Evolutionary conservation across 2,329 filamentous ascomycete genomes (phyloP), one percentile per base, ranked within the genome.

Genomic region (Diaporthe batatas): DNA sequence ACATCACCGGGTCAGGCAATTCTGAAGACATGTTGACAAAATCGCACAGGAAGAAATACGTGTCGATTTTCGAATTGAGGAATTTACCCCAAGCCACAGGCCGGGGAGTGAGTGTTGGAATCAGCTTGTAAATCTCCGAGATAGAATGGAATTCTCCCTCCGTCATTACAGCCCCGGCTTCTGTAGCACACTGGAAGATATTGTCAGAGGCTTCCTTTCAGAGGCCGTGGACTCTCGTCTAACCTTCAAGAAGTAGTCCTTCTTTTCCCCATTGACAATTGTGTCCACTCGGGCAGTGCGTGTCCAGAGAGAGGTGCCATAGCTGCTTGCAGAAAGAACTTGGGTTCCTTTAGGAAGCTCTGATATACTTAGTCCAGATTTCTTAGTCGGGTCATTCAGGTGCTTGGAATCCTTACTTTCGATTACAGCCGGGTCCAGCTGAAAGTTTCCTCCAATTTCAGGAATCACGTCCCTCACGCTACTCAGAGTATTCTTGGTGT

Each of bases 221-320:
- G 2, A 0, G 10, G 14, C 2, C 2, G 12, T 1, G 34, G 6
- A 18, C 10, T 2, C 6, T 1, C 29, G n/a, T 25, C 34, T 1
- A 8, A 58, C 58, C 39, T 62, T 62, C 23, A 62, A 25, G 1
- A 62, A 62, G 23, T 62, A 62, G 23, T 62, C 58, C 16, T 62
- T 62, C 39, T 44, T 32, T 11, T 62, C 10, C 10, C 58, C 39
- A 10, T 62, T 14, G 1, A 62, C 8, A 6, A 10, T 47, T 14
- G 58, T 47, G 16, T 4, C 23, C 39, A 62, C 58, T 32, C 58
- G 39, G 18, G 58, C 58, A 32, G 23, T 62, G n/a, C 39, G 23
- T 47, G 58, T 47, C 58, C 58, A 47, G 8, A 62, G 39, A 3
- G 58, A 62, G 16, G 39, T 47, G 6, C 58, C 58, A 32, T 62